These are phyloP conservation scores for Syzygium jambos DNA, from an alignment of 345 rosid species.

Conservation along the genomic window DNA sequence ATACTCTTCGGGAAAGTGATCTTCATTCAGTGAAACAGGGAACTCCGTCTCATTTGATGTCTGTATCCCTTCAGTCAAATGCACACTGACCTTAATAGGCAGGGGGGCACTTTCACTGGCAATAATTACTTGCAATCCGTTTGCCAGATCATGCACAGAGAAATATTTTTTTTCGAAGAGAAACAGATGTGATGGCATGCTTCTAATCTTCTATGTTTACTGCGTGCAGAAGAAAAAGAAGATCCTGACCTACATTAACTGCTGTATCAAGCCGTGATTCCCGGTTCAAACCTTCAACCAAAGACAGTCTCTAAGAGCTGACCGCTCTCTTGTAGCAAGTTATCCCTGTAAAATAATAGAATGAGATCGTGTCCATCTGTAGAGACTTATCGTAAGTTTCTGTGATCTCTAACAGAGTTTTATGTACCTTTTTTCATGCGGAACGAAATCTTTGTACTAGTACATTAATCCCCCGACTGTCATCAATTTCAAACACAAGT, in stretches of 20 bases:
- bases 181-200: not conserved
- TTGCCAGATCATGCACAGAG: not conserved
- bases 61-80: slow-evolving; percentile 29
- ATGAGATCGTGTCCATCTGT: not conserved
- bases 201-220: slow-evolving; percentile 10
- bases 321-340: not conserved
- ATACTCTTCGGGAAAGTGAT: not conserved
- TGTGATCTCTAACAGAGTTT: not conserved
- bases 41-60: slow-evolving; percentile 10
- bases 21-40: not conserved
- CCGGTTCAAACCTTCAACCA: not conserved
- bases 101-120: not conserved
- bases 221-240: slow-evolving; percentile 70
- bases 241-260: slow-evolving; percentile 70
- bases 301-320: not conserved
- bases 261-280: slow-evolving; percentile 58
- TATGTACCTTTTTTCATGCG: not conserved
- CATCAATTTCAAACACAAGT: not conserved
- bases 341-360: not conserved
- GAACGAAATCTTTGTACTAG: not conserved
- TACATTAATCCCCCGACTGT: not conserved
- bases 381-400: not conserved
- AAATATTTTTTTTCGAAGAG: not conserved
- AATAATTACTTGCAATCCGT: not conserved
- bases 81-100: slow-evolving; percentile 32